Percentiles rank a stretch among this genome's conserved stretches.
Evolutionary conservation across 2,329 filamentous ascomycete species (phyloP).

Genomic region (Aureobasidium melanogenum): DNA sequence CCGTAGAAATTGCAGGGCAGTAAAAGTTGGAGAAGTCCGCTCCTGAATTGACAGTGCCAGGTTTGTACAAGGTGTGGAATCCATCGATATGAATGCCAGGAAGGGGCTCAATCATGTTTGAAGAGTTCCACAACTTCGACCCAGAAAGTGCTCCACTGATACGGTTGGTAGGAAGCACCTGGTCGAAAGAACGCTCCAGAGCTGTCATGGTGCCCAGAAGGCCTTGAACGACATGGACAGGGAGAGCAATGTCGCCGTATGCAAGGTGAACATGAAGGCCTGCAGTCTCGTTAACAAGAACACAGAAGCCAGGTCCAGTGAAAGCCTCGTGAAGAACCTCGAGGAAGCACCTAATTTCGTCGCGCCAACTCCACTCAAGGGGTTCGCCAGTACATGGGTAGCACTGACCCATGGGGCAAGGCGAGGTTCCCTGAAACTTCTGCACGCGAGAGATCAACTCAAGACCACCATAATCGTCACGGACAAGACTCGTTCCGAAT

Average conservation of each 20-base stretch:
- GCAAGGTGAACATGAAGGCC: neutral
- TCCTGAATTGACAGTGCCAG: neutral
- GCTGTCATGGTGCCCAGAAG: neutral
- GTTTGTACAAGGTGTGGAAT: neutral
- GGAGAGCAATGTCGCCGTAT: neutral
- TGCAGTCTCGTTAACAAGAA: neutral
- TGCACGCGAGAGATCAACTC: neutral
- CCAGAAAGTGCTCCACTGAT: neutral
- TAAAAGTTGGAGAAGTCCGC: neutral
- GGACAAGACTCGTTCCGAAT: neutral
- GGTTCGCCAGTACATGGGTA: neutral
- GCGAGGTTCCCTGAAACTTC: neutral
- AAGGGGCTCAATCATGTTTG: neutral
- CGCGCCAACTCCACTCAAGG: neutral
- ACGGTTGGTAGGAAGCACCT: neutral
- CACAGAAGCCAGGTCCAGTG: neutral
- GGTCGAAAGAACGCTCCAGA: slow-evolving; percentile 1
- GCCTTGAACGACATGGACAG: neutral
- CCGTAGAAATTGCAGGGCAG: neutral
- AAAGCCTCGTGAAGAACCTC: neutral
- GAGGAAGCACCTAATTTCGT: neutral
- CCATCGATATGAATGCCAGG: neutral
- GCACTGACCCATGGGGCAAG: neutral
- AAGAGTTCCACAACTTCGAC: neutral
- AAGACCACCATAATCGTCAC: neutral